Base-by-base conservation (phyloP, 129 eudicot species). In the Chrysanthemum lavandulifolium region DNA sequence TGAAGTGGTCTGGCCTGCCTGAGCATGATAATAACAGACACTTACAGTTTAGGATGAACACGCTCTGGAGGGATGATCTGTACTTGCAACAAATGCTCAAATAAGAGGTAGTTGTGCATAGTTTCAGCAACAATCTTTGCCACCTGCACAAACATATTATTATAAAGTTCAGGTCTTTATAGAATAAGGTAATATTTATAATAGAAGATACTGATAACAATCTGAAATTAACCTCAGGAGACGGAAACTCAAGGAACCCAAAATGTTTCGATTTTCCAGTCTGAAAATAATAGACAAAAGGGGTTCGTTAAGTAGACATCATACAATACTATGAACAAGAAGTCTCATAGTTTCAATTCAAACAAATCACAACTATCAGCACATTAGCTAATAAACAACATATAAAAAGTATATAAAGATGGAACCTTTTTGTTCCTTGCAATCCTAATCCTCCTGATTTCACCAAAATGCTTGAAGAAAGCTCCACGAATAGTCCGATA, bases 231-330 rank as follows among this genome's bases (percentile, higher is more conserved):
- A 94, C 98, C 98, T 90, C 98, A 11, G 98, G 88, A 29, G 96
- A 94, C 45, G 83, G 88, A 59, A 94, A 90, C 78, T 94, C 85
- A 66, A 94, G 83, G 86, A 94, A 94, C 53, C 98, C 98, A 73
- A 87, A 94, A 83, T 94, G 97, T 91, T 86, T 94, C 8, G 96
- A 87, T 70, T 89, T 93, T 80, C 95, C 97, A 1, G 98, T 89
- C 98, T 93, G 88, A 4, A 33, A 61, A 70, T 9, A 63, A 57
- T n/a, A 15, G 10, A 62, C 43, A 71, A 64, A 62, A 45, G 18
- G 45, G 4, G 7, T 64, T 14, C 10, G 6, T 14, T 52, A 61
- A 61, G 14, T 33, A 14, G 53, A 76, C 6, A 25, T 18, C 60
- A 15, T 4, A 43, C 48, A 31, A 5, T 15, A 40, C 0, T 18